A percentile compares a stretch with the other conserved stretches of the same genome.
Conservation (phyloP, 2,329 filamentous ascomycete species). For the Calonectria hongkongensis region DNA sequence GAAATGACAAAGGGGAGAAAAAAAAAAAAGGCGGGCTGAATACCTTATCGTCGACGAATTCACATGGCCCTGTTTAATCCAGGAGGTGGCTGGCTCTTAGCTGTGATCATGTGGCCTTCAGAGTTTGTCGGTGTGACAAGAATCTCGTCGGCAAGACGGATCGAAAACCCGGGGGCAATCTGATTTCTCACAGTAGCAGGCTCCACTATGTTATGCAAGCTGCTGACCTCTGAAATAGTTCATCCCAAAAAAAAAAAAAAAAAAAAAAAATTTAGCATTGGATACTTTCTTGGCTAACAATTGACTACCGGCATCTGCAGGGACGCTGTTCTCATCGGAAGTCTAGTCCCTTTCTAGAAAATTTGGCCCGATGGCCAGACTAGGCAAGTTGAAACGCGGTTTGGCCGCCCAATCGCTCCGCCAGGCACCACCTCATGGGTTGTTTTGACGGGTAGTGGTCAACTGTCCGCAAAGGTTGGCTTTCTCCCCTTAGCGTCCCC, state of each 20-base stretch:
- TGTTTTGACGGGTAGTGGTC: conserved; percentile 3
- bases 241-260: neutral
- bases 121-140: conserved; percentile 23
- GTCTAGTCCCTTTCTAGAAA: conserved; percentile 16
- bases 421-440: conserved; percentile 22
- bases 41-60: neutral
- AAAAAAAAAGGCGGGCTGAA: neutral
- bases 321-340: neutral
- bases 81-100: conserved; percentile 19
- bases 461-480: conserved; percentile 14
- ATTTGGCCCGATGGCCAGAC: neutral
- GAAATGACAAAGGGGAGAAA: too few relatives aligned
- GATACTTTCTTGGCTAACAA: conserved; percentile 1
- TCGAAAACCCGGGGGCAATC: conserved; percentile 1
- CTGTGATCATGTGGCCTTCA: conserved; percentile 19
- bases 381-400: conserved; percentile 11
- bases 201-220: conserved; percentile 15
- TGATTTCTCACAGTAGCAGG: conserved; percentile 9
- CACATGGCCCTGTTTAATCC: too few relatives aligned
- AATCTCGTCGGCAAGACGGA: conserved; percentile 5
- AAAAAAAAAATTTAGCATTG: neutral
- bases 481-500: conserved; percentile 16
- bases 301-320: neutral
- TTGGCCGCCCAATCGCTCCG: conserved; percentile 9
- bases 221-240: conserved; percentile 20